Evolutionary conservation across 129 eudicot genomes (phyloP).

Genomic region (Arctium lappa): DNA sequence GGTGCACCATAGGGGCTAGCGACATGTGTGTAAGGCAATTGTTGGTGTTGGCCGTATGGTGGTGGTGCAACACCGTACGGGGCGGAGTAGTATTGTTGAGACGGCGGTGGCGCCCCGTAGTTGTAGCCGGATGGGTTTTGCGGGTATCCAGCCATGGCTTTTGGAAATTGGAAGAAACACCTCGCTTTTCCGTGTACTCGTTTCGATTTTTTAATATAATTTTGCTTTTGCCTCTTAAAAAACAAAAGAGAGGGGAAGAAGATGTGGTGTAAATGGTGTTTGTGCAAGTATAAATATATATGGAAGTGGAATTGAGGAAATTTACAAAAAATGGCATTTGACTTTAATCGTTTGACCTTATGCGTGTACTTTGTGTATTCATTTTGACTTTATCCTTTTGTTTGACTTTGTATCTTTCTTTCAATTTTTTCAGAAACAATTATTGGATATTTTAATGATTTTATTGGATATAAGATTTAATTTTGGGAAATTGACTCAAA

Average conservation of each 20-base stretch:
- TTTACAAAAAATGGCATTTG: background rate
- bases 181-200: too few species aligned
- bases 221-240: too few species aligned
- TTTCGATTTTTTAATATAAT: too few species aligned
- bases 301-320: background rate
- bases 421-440: background rate
- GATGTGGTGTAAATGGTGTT: background rate
- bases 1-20: conserved; percentile 18
- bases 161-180: background rate
- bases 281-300: background rate
- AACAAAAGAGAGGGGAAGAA: background rate
- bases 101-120: conserved; percentile 33
- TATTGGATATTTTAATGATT: background rate
- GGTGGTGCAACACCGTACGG: conserved; percentile 33
- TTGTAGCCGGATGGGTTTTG: conserved; percentile 24
- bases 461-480: background rate
- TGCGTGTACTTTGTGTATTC: background rate
- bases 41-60: conserved; percentile 9
- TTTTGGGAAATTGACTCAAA: too few species aligned
- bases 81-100: conserved; percentile 33
- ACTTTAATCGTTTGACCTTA: background rate
- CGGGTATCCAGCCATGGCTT: conserved; percentile 27
- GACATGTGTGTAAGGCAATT: background rate
- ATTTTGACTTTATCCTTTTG: background rate
- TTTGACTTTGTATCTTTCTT: background rate